Evolutionary conservation across 495 filamentous ascomycete species (phyloP), one percentile per base, ranked within the genome.

Genomic region (Xylaria intraflava): DNA sequence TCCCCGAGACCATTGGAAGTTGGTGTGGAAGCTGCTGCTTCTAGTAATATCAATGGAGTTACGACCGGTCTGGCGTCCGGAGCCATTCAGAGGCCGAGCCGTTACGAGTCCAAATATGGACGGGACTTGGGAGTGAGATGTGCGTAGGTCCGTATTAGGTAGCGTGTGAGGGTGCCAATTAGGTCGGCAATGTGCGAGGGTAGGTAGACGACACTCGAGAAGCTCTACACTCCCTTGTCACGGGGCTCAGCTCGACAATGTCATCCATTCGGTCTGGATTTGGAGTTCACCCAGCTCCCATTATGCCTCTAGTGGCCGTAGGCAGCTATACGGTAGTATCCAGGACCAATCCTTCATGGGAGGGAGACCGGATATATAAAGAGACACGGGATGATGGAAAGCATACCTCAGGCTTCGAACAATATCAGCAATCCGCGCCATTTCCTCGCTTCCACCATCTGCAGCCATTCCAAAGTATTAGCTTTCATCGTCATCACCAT

Each of bases 21-120:
- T 31, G 30, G 29, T 27, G 20, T 42, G 30, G 45, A 20, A 31
- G 35, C 16, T 24, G n/a, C 36, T 40, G 36, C 22, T 43, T 19
- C 36, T 46, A 22, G 4, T 23, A 8, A 12, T 3, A 26, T 43
- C 36, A 43, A 20, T 43, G 26, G 45, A 45, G 44, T 7, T 20
- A 48, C 45, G 52, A 36, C 51, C 43, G 43, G 42, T 36, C 31
- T 33, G 24, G 24, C 26, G 43, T 43, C 29, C 46, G 12, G 43
- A 26, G 31, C 31, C 24, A 42, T 17, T 42, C 35, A 20, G 26
- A 54, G 47, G 51, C 42, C 47, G 40, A 54, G 29, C 36, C 36
- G 27, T 33, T 20, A 47, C 17, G 9, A 24, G 27, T 39, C 43
- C 44, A 31, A 47, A 47, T 47, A 54, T 40, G 50, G 51, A 46